Conservation (phyloP, 2,329 filamentous ascomycete species). For the Chaetomium olivaceum region DNA sequence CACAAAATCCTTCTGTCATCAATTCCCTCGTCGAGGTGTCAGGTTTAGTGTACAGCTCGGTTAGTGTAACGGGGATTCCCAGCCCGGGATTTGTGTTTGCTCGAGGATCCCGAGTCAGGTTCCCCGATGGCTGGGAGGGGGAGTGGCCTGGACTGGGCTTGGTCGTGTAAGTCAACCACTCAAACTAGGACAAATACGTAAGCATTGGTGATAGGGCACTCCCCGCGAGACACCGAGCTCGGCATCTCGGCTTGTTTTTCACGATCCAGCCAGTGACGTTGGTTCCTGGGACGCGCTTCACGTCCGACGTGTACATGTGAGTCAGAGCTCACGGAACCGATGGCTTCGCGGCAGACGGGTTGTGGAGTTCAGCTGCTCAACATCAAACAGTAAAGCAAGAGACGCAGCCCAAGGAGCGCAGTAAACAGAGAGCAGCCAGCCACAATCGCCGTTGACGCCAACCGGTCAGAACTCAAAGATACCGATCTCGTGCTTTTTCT, state of each 20-base stretch:
- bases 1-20: background rate
- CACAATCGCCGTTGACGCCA: slow-evolving; percentile 9
- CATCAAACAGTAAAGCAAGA: slow-evolving; percentile 10
- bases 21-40: background rate
- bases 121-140: background rate
- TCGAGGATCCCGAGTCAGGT: slow-evolving; percentile 9
- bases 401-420: background rate
- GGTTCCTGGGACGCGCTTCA: background rate
- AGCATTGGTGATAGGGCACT: background rate
- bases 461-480: background rate
- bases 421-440: background rate
- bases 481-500: slow-evolving; percentile 4
- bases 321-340: background rate
- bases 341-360: background rate
- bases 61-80: background rate
- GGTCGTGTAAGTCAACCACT: slow-evolving; percentile 3
- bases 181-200: background rate
- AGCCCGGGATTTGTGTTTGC: background rate
- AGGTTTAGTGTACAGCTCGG: background rate
- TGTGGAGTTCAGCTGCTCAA: slow-evolving; percentile 3
- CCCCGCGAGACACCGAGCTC: background rate
- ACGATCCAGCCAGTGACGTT: background rate
- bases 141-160: background rate
- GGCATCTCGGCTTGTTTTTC: background rate
- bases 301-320: background rate